These are phyloP conservation scores for Coemansia pectinata DNA, from an alignment of 192 early-diverging fungal species.

Conservation along the genomic window DNA sequence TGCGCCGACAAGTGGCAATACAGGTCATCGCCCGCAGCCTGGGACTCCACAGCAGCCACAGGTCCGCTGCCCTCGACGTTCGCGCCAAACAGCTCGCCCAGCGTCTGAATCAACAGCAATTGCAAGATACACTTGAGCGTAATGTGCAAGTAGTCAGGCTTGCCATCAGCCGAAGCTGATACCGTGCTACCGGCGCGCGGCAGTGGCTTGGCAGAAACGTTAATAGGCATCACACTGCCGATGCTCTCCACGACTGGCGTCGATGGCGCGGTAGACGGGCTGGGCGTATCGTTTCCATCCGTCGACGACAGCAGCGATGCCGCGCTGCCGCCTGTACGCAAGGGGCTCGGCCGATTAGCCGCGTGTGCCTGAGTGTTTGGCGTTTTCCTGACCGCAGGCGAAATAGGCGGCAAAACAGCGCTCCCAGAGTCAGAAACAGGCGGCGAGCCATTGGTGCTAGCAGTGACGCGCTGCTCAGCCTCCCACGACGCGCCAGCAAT, in stretches of 20 bases:
- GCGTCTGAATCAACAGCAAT: conserved; percentile 83
- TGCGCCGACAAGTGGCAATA: conserved; percentile 48
- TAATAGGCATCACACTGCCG: not conserved
- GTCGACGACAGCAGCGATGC: conserved; percentile 23
- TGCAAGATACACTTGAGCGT: conserved; percentile 91
- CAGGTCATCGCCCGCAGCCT: conserved; percentile 12
- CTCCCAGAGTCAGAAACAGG: not conserved
- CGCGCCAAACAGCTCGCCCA: conserved; percentile 72
- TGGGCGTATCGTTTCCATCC: conserved; percentile 32
- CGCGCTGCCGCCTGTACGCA: conserved; percentile 29
- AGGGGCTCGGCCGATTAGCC: conserved; percentile 31
- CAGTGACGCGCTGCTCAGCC: conserved; percentile 10
- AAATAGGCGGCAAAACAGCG: conserved; percentile 16
- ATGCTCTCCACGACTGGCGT: not conserved
- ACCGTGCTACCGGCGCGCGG: conserved; percentile 12
- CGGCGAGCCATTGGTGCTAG: not conserved
- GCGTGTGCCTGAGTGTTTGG: conserved; percentile 11
- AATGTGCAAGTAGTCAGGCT: conserved; percentile 79
- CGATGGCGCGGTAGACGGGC: conserved; percentile 10
- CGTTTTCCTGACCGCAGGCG: conserved; percentile 10
- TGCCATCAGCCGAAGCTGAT: conserved; percentile 25
- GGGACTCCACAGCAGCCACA: conserved; percentile 16
- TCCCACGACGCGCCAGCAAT: conserved; percentile 40
- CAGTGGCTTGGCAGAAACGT: conserved; percentile 4
- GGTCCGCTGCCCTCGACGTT: conserved; percentile 59